Conservation (phyloP, 2,329 filamentous ascomycete species). For the Eurotiales sp. region DNA sequence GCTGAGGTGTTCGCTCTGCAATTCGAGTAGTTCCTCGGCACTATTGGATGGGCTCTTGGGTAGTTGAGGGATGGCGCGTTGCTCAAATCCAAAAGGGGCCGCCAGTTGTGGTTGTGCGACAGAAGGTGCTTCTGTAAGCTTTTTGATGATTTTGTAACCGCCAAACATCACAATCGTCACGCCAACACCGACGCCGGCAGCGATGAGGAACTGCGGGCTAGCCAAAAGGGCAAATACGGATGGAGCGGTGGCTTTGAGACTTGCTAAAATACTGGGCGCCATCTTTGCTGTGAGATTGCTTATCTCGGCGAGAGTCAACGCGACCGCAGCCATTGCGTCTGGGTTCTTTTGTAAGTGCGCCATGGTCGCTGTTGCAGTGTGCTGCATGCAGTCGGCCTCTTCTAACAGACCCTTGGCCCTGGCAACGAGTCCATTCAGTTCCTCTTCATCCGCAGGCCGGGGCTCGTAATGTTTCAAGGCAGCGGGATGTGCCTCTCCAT, state of each 20-base stretch:
- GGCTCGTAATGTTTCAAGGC: constrained; percentile 45
- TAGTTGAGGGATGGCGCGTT: background rate
- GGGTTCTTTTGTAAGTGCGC: constrained; percentile 75
- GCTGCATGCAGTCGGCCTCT: constrained; percentile 83
- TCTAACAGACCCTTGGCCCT: constrained; percentile 74
- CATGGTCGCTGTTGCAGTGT: constrained; percentile 79
- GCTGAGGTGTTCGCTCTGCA: constrained; percentile 49
- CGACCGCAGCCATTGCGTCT: constrained; percentile 89
- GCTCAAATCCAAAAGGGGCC: background rate
- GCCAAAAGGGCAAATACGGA: constrained; percentile 81
- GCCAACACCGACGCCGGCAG: constrained; percentile 80
- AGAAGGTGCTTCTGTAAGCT: constrained; percentile 53
- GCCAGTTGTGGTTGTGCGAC: constrained; percentile 10
- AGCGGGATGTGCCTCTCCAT: constrained; percentile 74
- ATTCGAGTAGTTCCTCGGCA: constrained; percentile 56
- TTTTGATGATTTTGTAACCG: constrained; percentile 96
- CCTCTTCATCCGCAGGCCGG: constrained; percentile 48
- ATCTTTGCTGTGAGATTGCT: constrained; percentile 78
- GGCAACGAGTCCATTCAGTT: constrained; percentile 65
- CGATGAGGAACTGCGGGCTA: constrained; percentile 91
- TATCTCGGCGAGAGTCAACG: constrained; percentile 86
- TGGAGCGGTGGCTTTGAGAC: constrained; percentile 77
- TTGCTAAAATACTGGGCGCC: constrained; percentile 71
- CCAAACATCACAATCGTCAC: constrained; percentile 96
- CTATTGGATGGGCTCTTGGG: constrained; percentile 26